Conservation (phyloP, 331 rosid genomes). For the Ulmus americana region DNA sequence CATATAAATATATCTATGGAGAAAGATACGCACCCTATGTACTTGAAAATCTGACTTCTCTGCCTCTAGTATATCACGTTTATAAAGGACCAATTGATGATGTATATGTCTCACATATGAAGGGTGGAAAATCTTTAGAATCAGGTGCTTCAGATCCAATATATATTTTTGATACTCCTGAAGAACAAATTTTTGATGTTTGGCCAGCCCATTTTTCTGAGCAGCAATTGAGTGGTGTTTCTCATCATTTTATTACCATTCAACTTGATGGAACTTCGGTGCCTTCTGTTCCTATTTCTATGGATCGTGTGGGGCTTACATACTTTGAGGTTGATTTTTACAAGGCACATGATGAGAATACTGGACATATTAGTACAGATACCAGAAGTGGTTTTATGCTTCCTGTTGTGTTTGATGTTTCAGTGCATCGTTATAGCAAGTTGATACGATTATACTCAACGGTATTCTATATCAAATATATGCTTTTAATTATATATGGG, state of each 20-base stretch:
- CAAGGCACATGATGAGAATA: conserved; percentile 36
- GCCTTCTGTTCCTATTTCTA: conserved; percentile 74
- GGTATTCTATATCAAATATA: conserved; percentile 40
- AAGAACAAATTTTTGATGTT: conserved; percentile 50
- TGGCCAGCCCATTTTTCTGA: conserved; percentile 66
- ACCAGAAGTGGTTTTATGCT: conserved; percentile 47
- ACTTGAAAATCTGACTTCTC: conserved; percentile 77
- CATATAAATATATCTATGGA: conserved; percentile 38
- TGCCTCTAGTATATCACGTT: conserved; percentile 56
- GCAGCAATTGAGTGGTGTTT: conserved; percentile 52
- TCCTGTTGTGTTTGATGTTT: conserved; percentile 90
- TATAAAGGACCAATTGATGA: conserved; percentile 47
- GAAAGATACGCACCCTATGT: conserved; percentile 79
- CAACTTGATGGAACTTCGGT: conserved; percentile 83
- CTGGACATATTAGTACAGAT: conserved; percentile 29
- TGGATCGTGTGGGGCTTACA: conserved; percentile 86
- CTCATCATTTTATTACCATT: conserved; percentile 67
- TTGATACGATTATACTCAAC: conserved; percentile 79
- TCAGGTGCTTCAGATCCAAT: conserved; percentile 78
- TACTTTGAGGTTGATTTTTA: conserved; percentile 87
- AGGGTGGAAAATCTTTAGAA: conserved; percentile 45
- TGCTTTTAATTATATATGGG: conserved; percentile 9
- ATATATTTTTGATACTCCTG: conserved; percentile 56
- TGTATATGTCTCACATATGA: conserved; percentile 31
- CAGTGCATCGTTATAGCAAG: conserved; percentile 77